Percentiles rank a stretch among this genome's conserved stretches.
Evolutionary conservation across 495 filamentous ascomycete genomes (phyloP).

Genomic region (Halenospora varia): DNA sequence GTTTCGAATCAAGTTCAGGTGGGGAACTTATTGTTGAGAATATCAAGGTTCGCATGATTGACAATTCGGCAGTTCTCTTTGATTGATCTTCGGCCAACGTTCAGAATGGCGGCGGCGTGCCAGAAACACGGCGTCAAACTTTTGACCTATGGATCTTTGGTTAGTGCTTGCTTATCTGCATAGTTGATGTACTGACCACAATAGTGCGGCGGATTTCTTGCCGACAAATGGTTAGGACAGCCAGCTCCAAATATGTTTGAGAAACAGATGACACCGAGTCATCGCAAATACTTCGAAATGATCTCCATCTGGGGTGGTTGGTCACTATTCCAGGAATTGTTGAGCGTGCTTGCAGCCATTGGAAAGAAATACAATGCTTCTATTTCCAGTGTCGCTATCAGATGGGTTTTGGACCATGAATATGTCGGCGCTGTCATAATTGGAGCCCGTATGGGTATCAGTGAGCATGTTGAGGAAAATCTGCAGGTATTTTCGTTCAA

Average conservation of each 20-base stretch:
- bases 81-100: constrained; percentile 34
- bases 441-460: constrained; percentile 35
- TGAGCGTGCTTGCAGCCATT: constrained; percentile 23
- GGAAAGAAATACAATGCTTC: constrained; percentile 30
- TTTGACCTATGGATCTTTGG: constrained; percentile 41
- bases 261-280: constrained; percentile 37
- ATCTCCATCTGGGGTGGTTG: constrained; percentile 35
- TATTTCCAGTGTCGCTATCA: constrained; percentile 32
- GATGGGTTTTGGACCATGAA: constrained; percentile 39
- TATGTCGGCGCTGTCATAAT: constrained; percentile 40
- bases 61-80: constrained; percentile 34
- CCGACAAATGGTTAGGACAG: constrained; percentile 35
- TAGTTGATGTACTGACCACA: background rate
- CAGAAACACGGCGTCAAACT: constrained; percentile 36
- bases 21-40: background rate
- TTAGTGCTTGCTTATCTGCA: constrained; percentile 1
- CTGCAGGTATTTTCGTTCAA: constrained; percentile 29
- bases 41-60: background rate
- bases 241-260: constrained; percentile 33
- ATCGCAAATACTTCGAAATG: constrained; percentile 42
- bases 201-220: constrained; percentile 39
- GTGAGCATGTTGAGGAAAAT: constrained; percentile 35
- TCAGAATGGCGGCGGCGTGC: constrained; percentile 34
- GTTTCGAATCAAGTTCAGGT: constrained; percentile 43
- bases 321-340: constrained; percentile 31